Evolutionary conservation across 768 basidiomycete genomes (phyloP), one percentile per base, ranked within the genome.

Genomic region (Boletus rubroflammeus): DNA sequence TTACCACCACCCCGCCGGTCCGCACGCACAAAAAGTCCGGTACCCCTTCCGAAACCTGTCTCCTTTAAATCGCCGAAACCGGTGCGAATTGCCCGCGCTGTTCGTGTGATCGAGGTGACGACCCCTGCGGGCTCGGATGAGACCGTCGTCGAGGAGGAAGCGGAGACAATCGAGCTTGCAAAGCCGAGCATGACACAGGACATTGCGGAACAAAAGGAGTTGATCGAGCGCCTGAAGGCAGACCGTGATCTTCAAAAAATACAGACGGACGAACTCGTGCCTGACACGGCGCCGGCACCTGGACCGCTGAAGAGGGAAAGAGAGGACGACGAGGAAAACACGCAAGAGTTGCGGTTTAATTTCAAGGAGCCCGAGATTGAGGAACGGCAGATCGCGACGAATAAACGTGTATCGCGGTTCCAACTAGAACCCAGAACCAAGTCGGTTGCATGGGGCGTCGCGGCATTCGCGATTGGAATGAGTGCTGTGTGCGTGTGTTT

Each of bases 381-480:
- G 43, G 80, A 85, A 58, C 77, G 82, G 41, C 73, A 71, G 43
- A 78, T 88, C 48, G 78, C 75, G 19, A 78, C 83, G 29, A 93
- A 93, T 67, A 80, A 78, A 44, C 80, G 91, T 43, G 76, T 85
- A 47, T 71, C 77, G 29, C 68, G 81, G 55, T 80, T 81, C 68
- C 66, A 75, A 44, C 66, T 85, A 58, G 79, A 85, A 59, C 84
- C 91, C 11, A 80, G 82, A 64, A 80, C 82, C 61, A 89, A 87
- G 71, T 84, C 85, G 34, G 76, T 86, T 50, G 89, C 86, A 3
- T 94, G 91, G 91, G 92, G 92, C 35, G 76, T 88, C 19, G 78
- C 88, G 35, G 87, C 88, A 19, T 95, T 96, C 71, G 90, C 88
- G 35, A 75, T 92, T 47, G 91, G 91, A 28, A 74, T 89, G 68